Evolutionary conservation across 1,284 basidiomycete genomes (phyloP).

Genomic region (Singerocomus rubriflavus): DNA sequence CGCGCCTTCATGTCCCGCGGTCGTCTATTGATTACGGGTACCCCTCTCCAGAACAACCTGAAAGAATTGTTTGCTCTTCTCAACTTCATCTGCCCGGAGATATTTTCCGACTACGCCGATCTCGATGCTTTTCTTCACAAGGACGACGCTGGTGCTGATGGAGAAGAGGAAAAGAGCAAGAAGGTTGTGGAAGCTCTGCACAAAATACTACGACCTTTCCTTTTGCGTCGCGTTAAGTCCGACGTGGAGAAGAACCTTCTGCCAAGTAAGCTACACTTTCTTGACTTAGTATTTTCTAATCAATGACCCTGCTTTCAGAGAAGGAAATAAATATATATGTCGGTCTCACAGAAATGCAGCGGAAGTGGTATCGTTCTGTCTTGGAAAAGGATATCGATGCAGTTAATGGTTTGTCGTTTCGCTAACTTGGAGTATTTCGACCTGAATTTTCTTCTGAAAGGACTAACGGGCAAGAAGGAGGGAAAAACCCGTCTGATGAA

Average conservation of each 20-base stretch:
- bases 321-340: conserved; percentile 99
- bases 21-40: conserved; percentile 87
- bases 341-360: conserved; percentile 96
- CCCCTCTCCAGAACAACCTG: conserved; percentile 93
- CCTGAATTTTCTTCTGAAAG: conserved; percentile 34
- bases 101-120: conserved; percentile 75
- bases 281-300: background rate
- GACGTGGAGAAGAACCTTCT: conserved; percentile 97
- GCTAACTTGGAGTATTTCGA: background rate
- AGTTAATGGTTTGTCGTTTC: conserved; percentile 70
- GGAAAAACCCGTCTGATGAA: conserved; percentile 98
- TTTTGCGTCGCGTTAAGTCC: conserved; percentile 92
- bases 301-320: conserved; percentile 46
- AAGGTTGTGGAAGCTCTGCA: conserved; percentile 97
- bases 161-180: conserved; percentile 85
- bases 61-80: conserved; percentile 95
- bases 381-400: conserved; percentile 99
- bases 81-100: conserved; percentile 91
- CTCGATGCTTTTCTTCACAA: conserved; percentile 78
- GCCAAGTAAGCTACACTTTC: conserved; percentile 60
- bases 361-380: conserved; percentile 96
- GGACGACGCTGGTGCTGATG: conserved; percentile 69
- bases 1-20: conserved; percentile 93
- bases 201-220: conserved; percentile 94
- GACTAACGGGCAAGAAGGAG: conserved; percentile 94